Base-by-base conservation (phyloP, 2,329 filamentous ascomycete species). In the Claviceps quebecensis region DNA sequence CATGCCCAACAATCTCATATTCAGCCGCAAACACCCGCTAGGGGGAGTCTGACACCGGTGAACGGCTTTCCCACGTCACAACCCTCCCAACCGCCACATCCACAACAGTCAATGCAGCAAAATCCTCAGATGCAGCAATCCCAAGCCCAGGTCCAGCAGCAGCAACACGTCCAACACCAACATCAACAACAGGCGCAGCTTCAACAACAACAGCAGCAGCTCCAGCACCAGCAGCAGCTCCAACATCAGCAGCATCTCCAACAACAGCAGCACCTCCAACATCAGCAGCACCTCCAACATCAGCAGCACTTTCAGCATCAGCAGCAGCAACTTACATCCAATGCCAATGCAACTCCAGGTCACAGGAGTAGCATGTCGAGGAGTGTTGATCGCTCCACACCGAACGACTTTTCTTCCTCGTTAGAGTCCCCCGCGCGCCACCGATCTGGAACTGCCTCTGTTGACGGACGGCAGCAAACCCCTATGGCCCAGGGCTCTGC, bases 321-420 rank as follows among this genome's bases (percentile, higher is more conserved):
- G 0, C 46, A 40, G 0, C 46, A 38, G 0, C 53, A 56, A 37
- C 52, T 55, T 36, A 37, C 63, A 40, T 52, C 58, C 61, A 68
- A 69, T 39, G 69, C 81, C 65, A 61, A 68, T 37, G 48, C 48
- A 23, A 22, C 36, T 19, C 41, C 53, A 14, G 51, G 51, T 26
- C 51, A 51, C 11, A 72, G 70, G 54, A 76, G 70, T 58, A 80
- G 67, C 57, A 51, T 82, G 19, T 74, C 78, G 1, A 69, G 75
- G 58, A 74, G 67, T 44, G 66, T 75, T 4, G 77, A 81, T 48
- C 54, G 54, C 4, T 54, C 61, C 17, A 52, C 49, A 9, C 58
- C 66, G 11, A 62, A 60, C 5, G 67, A 73, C 2, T 75, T 74
- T 46, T 60, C 70, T n/a, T 23, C 41, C 23, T 34, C 29, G 29